These are phyloP conservation scores for Polyporus tsugae DNA, from an alignment of 1,284 basidiomycete species.

Conservation along the genomic window DNA sequence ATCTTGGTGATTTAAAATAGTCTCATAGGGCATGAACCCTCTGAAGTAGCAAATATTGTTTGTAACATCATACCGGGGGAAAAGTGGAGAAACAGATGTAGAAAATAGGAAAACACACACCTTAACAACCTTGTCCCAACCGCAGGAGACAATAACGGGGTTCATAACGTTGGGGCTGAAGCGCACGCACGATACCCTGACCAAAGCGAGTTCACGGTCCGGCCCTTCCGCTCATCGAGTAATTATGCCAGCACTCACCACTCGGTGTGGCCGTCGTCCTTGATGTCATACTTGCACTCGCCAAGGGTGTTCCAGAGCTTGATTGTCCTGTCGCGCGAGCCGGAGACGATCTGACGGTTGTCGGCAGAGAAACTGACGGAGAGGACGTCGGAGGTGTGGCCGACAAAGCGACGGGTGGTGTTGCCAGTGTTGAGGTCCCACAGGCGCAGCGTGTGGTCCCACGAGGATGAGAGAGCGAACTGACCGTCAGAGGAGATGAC, in stretches of 20 bases:
- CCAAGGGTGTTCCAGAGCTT: slow-evolving; percentile 99
- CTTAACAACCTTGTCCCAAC: slow-evolving; percentile 99
- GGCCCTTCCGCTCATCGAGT: slow-evolving; percentile 10
- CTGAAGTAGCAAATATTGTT: slow-evolving; percentile 87
- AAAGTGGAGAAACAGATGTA: slow-evolving; percentile 25
- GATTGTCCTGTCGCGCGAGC: slow-evolving; percentile 96
- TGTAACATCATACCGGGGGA: slow-evolving; percentile 54
- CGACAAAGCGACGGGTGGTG: slow-evolving; percentile 97
- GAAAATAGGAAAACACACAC: slow-evolving; percentile 57
- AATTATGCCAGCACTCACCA: slow-evolving; percentile 63
- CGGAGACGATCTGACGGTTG: slow-evolving; percentile 99
- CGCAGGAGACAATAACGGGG: slow-evolving; percentile 98
- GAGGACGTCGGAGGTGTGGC: slow-evolving; percentile 97
- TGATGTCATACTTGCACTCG: slow-evolving; percentile 99
- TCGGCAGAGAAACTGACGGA: slow-evolving; percentile 98
- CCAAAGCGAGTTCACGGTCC: slow-evolving; percentile 18
- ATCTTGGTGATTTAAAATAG: slow-evolving; percentile 77
- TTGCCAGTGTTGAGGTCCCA: slow-evolving; percentile 98
- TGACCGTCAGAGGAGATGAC: slow-evolving; percentile 99
- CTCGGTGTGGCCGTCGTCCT: slow-evolving; percentile 97
- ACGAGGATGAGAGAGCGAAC: slow-evolving; percentile 98
- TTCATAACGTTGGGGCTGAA: slow-evolving; percentile 99
- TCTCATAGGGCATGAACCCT: slow-evolving; percentile 76
- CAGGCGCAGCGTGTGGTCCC: slow-evolving; percentile 99
- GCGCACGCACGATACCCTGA: slow-evolving; percentile 97